These are phyloP conservation scores for Asterella californica DNA, from an alignment of 225 moss, liverwort and hornwort genomes.

Conservation along the genomic window DNA sequence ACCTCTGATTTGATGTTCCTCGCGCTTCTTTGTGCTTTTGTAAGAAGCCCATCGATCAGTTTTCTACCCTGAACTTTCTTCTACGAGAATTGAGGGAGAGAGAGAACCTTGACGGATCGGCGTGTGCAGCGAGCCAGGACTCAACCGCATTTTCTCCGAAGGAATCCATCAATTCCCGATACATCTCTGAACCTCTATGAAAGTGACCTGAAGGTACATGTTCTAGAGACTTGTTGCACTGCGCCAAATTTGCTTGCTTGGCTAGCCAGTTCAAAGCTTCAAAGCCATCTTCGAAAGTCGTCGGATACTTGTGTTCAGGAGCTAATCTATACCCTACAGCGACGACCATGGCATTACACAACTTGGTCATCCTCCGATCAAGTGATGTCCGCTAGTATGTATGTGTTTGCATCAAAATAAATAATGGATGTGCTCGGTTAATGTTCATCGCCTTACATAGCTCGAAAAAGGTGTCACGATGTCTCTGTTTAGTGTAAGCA, in stretches of 20 bases:
- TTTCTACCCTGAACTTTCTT: too few species aligned
- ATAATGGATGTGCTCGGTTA: neutral
- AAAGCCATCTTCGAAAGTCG: conserved; percentile 75
- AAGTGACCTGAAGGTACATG: conserved; percentile 64
- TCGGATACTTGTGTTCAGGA: conserved; percentile 76
- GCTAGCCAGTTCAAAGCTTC: conserved; percentile 75
- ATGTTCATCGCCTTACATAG: neutral
- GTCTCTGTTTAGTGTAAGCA: too few species aligned
- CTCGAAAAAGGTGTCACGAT: too few species aligned
- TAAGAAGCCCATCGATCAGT: too few species aligned
- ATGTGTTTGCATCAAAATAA: neutral
- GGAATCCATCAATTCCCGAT: conserved; percentile 72
- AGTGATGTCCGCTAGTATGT: neutral
- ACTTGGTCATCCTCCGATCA: conserved; percentile 64
- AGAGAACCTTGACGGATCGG: conserved; percentile 64
- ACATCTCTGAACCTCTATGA: conserved; percentile 67
- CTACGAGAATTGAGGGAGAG: too few species aligned
- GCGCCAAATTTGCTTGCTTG: conserved; percentile 72
- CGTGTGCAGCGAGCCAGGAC: conserved; percentile 87
- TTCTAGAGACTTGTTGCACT: conserved; percentile 75
- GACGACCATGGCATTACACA: conserved; percentile 82
- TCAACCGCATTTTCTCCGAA: conserved; percentile 78
- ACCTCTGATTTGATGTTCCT: too few species aligned
- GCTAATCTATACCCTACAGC: conserved; percentile 82
- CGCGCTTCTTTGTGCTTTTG: too few species aligned